Base-by-base conservation (phyloP, 73 alveolate species). In the Halteria grandinella region DNA sequence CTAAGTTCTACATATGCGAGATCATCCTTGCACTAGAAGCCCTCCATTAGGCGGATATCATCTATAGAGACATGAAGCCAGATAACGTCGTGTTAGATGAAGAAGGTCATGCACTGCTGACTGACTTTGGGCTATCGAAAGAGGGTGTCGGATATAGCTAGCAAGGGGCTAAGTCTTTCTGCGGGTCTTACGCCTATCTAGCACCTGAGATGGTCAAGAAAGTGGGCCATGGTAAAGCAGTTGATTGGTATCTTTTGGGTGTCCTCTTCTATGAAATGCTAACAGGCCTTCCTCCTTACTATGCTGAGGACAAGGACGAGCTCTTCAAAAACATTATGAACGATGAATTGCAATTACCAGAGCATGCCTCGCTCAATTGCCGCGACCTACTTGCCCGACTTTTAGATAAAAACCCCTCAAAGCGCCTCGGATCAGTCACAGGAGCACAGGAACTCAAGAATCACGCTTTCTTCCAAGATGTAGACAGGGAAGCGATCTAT, bases 61-160 rank as follows among this genome's bases (percentile, higher is more conserved):
- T 94, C 18, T 94, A 89, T 57, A 80, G 99, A 77, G 99, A 94
- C 84, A 71, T 94, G 40, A 94, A 94, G 44, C 99, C 99, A 20
- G 99, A 92, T 47, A 94, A 94, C 79, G 90, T 94, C 27, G 99
- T 94, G 11, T 69, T 94, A 40, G 97, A 94, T 89, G 91, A 88
- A 55, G 94, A 94, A 74, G 99, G 99, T 0, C 97, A 86, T 83
- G 97, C 96, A 23, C 86, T 87, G 92, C 77, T 94, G 39, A 94
- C 99, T 0, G 99, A 94, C 83, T 94, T 94, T 83, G 99, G 99
- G 2, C 75, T 94, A 40, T 86, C 96, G 0, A 75, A 95, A 43
- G 99, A 94, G 76, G 99, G 99, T 7, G 97, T 94, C 0, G 72
- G 85, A 47, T 95, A 92, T 55, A 59, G 70, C 69, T 57, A 55